Conservation (phyloP, 345 rosid genomes). For the Raphanus raphanistrum region DNA sequence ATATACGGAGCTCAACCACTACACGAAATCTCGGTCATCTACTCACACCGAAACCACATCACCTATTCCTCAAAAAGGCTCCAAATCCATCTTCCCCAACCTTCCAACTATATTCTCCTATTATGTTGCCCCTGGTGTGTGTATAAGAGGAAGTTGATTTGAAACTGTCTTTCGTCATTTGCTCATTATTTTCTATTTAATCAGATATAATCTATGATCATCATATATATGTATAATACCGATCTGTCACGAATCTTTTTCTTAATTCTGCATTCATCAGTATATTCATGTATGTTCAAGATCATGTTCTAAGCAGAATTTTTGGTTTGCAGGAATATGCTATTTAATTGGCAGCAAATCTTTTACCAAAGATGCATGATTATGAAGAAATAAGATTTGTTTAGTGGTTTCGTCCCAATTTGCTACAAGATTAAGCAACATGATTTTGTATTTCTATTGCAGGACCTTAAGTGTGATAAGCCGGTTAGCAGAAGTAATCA, state of each 20-base stretch:
- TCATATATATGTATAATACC: too few relatives aligned
- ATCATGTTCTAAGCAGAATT: too few relatives aligned
- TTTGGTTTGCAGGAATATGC: too few relatives aligned
- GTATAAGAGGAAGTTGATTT: neutral
- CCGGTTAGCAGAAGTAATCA: constrained; percentile 70
- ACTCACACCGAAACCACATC: neutral
- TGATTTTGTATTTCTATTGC: neutral
- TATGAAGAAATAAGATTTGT: too few relatives aligned
- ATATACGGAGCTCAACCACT: neutral
- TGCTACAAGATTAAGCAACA: too few relatives aligned
- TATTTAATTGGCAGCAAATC: too few relatives aligned
- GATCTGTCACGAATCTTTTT: too few relatives aligned
- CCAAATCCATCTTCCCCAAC: neutral
- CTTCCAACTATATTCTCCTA: neutral
- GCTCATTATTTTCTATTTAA: too few relatives aligned
- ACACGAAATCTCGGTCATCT: neutral
- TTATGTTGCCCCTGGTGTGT: neutral
- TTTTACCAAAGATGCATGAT: too few relatives aligned
- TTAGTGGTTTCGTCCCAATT: too few relatives aligned
- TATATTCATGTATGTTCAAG: too few relatives aligned
- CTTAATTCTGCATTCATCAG: too few relatives aligned
- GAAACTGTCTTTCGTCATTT: neutral
- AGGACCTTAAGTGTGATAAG: constrained; percentile 43
- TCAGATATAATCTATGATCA: neutral
- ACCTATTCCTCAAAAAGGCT: neutral